These are phyloP conservation scores for Quillaja saponaria DNA, from an alignment of 306 rosid species.

Conservation along the genomic window DNA sequence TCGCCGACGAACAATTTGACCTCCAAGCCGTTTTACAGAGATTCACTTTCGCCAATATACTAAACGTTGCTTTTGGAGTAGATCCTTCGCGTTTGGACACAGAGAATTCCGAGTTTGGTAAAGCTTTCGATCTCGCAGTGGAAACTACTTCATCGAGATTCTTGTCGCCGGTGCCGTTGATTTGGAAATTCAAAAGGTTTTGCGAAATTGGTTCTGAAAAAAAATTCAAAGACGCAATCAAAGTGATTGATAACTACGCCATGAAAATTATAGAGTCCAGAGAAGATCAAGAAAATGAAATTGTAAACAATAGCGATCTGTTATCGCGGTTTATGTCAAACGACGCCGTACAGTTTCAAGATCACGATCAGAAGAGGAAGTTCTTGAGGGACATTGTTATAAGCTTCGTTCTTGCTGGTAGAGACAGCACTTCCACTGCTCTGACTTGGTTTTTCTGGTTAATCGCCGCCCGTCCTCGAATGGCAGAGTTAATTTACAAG, in stretches of 20 bases:
- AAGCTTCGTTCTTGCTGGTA: conserved; percentile 35
- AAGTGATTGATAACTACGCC: conserved; percentile 15
- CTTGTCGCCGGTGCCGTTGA: conserved; percentile 27
- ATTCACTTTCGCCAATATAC: conserved; percentile 20
- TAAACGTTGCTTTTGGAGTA: conserved; percentile 16
- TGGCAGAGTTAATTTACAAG: not conserved
- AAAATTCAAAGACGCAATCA: conserved; percentile 33
- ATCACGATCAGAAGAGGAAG: conserved; percentile 16
- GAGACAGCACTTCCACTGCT: conserved; percentile 29
- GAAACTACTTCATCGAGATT: conserved; percentile 30
- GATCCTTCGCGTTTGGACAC: conserved; percentile 17
- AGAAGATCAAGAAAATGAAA: not conserved
- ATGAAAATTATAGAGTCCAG: conserved; percentile 16
- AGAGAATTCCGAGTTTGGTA: conserved; percentile 22
- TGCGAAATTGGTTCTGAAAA: conserved; percentile 37
- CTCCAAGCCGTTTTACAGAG: conserved; percentile 22
- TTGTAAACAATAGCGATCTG: conserved; percentile 1
- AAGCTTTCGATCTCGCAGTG: conserved; percentile 46
- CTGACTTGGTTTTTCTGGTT: conserved; percentile 38
- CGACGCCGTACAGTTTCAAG: not conserved
- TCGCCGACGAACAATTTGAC: conserved; percentile 10
- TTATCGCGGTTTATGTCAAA: conserved; percentile 26
- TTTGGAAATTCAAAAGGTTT: conserved; percentile 42
- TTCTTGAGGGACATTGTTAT: conserved; percentile 29
- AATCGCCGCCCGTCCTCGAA: conserved; percentile 14